phyloP scores from a whole-genome alignment of 2,329 filamentous ascomycete species.

The Leptographium procerum region DNA sequence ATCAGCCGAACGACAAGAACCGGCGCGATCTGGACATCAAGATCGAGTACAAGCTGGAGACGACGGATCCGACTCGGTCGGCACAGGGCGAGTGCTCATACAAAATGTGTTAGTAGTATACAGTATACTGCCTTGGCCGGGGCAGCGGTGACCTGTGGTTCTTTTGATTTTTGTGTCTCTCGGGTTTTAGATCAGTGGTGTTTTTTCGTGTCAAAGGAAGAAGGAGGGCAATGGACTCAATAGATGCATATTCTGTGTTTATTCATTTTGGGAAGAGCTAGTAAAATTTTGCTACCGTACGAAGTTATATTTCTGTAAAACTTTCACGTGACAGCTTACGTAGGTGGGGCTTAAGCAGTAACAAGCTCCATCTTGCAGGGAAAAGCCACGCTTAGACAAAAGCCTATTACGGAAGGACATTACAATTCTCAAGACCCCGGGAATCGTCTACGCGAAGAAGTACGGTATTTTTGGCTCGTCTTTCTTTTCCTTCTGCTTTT shows the following conservation, averaged over 20 bases:
- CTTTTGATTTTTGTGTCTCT: not conserved
- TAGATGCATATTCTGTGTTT: not conserved
- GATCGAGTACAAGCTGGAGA: slow-evolving; percentile 71
- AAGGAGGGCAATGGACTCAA: not conserved
- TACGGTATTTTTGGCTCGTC: not conserved
- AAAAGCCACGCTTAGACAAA: not conserved
- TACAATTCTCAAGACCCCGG: not conserved
- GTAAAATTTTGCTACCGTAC: too few relatives aligned
- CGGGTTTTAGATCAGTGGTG: not conserved
- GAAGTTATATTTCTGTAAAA: not conserved
- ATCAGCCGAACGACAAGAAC: slow-evolving; percentile 89
- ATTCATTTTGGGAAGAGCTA: not conserved
- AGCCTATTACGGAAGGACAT: not conserved
- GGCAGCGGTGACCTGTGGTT: not conserved
- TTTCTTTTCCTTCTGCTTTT: too few relatives aligned
- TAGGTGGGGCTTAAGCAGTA: too few relatives aligned
- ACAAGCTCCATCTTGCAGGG: not conserved
- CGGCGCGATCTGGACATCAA: slow-evolving; percentile 87
- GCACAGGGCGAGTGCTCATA: slow-evolving; percentile 65
- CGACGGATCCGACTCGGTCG: slow-evolving; percentile 58
- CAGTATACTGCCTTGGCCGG: not conserved
- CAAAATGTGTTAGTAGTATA: slow-evolving; percentile 59
- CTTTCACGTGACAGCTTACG: not conserved
- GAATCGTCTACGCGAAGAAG: not conserved
- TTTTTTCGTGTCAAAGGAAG: not conserved